Evolutionary conservation across 2,329 filamentous ascomycete species (phyloP).

Genomic region (Helotiales sp.): DNA sequence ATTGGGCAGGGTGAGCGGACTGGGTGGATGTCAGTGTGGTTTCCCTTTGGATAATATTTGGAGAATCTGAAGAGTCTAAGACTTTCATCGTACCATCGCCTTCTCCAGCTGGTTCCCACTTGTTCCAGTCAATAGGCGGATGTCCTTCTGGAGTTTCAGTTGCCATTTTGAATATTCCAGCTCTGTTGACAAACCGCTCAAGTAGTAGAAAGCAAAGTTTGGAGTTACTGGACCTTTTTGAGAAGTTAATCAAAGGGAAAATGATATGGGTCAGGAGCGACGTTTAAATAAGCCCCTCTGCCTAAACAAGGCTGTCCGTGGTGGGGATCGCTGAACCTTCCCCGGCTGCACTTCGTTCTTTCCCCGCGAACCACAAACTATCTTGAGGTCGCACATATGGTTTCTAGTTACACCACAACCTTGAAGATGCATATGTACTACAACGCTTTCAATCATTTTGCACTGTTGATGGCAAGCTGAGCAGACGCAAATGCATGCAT

Average conservation of each 20-base stretch:
- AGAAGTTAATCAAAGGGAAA: background rate
- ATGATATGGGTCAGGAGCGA: background rate
- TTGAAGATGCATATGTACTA: background rate
- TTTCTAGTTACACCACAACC: background rate
- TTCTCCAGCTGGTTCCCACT: constrained; percentile 31
- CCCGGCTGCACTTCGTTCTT: background rate
- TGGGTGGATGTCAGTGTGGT: background rate
- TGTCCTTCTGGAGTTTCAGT: constrained; percentile 20
- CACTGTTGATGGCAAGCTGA: background rate
- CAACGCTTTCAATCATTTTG: no score
- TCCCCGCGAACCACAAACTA: background rate
- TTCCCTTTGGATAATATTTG: background rate
- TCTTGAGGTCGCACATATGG: background rate
- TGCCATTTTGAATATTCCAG: constrained; percentile 11
- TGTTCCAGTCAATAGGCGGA: constrained; percentile 27
- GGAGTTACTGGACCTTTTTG: background rate
- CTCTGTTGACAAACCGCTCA: background rate
- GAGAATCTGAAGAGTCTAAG: background rate
- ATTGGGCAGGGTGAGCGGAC: constrained; percentile 33
- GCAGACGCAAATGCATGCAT: background rate
- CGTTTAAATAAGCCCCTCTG: background rate
- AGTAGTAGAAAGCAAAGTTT: background rate
- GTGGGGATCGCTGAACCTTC: background rate
- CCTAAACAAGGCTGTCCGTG: constrained; percentile 1
- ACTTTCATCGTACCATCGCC: constrained; percentile 24